Base-by-base conservation (phyloP, 176 grass and related monocot genomes). In the Eleusine indica region DNA sequence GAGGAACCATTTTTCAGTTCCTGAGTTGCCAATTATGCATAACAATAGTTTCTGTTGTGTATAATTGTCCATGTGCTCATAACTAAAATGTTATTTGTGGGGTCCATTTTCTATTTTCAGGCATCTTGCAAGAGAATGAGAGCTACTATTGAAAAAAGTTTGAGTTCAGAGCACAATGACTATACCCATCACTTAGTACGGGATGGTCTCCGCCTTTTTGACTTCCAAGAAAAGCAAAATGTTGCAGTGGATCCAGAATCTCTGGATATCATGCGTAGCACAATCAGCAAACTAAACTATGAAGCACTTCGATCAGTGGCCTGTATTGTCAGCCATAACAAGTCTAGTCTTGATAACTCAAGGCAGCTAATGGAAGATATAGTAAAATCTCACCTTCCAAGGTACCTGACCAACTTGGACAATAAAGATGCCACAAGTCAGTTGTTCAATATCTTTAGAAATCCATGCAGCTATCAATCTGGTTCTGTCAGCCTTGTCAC, bases 341-440 rank as follows among this genome's bases (percentile, higher is more conserved):
- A 41, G 22, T 21, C 14, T 71, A 57, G 3, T 71, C 81, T 85
- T 40, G 44, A 75, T 16, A 85, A 66, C 15, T 66, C 56, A 39
- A 71, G 82, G 46, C 14, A 46, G 17, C 15, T 22, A 76, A 76
- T 89, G 87, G 80, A 85, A 62, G 66, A 71, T 0, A 47, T 81
- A 18, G 58, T 89, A 75, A 76, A 81, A 40, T 67, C 73, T 48
- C 71, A 81, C 66, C 82, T 89, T 71, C 87, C 82, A 21, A 57
- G 68, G 28, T 85, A 77, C 71, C 65, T 89, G 65, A 46, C 65
- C 28, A 62, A 75, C 12, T 70, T 81, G 77, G 70, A 54, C 19
- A 68, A 52, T 38, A 79, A 85, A 76, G 48, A 70, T 37, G 25
- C 8, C 5, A 52, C 2, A 57, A 35, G 18, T 13, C 70, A 43